These are phyloP conservation scores for Curvularia eragrostidis DNA, from an alignment of 2,329 filamentous ascomycete species.

Conservation along the genomic window DNA sequence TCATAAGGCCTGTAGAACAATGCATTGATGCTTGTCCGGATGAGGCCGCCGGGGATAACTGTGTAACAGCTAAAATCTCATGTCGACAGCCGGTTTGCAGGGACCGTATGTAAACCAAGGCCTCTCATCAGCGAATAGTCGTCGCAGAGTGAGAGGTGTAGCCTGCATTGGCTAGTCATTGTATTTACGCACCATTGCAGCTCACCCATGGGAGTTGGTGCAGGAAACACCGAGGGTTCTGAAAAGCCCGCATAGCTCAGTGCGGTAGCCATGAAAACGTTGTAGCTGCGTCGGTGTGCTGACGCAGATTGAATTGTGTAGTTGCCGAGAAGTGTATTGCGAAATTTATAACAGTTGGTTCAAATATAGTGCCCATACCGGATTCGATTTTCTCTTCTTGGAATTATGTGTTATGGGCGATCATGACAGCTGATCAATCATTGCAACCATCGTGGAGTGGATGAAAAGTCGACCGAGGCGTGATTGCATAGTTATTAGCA, in stretches of 20 bases:
- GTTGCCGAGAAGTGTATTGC: neutral
- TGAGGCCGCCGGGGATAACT: neutral
- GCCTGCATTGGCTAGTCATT: neutral
- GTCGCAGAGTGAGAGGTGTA: neutral
- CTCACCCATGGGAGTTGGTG: neutral
- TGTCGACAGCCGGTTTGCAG: neutral
- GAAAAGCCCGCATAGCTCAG: neutral
- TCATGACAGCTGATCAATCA: too few species aligned
- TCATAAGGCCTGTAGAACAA: constrained; percentile 31
- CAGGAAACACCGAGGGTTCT: neutral
- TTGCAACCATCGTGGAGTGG: neutral
- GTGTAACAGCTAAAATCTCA: neutral
- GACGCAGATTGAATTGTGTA: neutral
- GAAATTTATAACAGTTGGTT: neutral
- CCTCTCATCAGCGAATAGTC: neutral
- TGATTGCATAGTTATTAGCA: neutral
- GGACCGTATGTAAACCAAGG: neutral
- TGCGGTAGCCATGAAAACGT: neutral
- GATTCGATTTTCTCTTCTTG: neutral
- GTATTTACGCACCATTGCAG: neutral
- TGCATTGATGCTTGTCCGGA: constrained; percentile 16
- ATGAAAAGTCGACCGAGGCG: neutral
- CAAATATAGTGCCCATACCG: too few species aligned
- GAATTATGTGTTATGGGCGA: neutral
- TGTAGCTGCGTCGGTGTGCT: neutral